Conservation (phyloP, 305 asterid genomes). For the Solanum chacoense region DNA sequence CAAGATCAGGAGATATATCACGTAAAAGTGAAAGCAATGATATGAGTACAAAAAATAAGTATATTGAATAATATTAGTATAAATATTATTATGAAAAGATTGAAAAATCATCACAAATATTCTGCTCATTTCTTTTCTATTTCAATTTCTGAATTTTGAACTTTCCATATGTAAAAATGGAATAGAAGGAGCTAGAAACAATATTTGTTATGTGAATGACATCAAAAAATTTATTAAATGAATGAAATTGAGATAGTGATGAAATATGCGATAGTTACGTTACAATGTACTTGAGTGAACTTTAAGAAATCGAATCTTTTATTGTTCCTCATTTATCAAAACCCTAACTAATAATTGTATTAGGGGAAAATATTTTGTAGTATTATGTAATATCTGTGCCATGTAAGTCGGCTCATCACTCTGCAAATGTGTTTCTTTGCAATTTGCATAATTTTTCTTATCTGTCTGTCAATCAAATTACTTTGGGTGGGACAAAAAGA, state of each 20-base stretch:
- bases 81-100: neutral
- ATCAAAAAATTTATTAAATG: neutral
- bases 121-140: neutral
- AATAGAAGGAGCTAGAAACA: neutral
- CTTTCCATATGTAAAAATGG: neutral
- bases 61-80: neutral
- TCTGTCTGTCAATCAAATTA: neutral
- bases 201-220: neutral
- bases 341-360: neutral
- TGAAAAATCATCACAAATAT: neutral
- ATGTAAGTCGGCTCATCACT: neutral
- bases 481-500: slow-evolving; percentile 1
- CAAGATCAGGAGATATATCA: neutral
- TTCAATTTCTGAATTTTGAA: neutral
- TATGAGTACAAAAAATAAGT: neutral
- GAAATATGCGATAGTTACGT: neutral
- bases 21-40: neutral
- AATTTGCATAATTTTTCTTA: neutral
- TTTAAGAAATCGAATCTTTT: neutral
- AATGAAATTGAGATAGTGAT: neutral
- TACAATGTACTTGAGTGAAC: too few relatives aligned
- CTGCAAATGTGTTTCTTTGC: neutral
- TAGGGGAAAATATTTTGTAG: neutral
- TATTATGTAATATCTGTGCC: neutral
- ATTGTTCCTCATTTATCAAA: neutral